These are phyloP conservation scores for Debaryomyces subglobosus DNA, from an alignment of 1,139 yeast genomes.

Conservation along the genomic window DNA sequence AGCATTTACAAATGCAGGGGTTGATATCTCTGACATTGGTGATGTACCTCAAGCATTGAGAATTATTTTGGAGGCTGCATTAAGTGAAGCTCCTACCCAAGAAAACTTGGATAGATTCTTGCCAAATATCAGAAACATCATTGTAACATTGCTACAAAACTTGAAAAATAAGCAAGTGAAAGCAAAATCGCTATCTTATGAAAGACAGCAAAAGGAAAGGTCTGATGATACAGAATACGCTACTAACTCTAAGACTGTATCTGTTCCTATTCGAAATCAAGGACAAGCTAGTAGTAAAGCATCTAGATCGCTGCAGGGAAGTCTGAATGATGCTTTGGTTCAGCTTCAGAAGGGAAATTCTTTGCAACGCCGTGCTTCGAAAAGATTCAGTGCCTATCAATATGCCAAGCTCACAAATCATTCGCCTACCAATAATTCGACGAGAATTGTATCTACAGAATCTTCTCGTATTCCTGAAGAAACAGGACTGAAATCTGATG, in stretches of 20 bases:
- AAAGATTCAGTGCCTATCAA: slow-evolving; percentile 91
- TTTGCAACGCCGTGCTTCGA: slow-evolving; percentile 87
- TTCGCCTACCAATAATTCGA: slow-evolving; percentile 29
- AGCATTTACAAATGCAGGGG: slow-evolving; percentile 41
- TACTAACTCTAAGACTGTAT: not conserved
- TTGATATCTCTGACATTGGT: slow-evolving; percentile 47
- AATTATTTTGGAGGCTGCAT: slow-evolving; percentile 79
- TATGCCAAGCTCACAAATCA: slow-evolving; percentile 74
- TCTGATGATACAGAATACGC: not conserved
- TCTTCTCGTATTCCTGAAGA: not conserved
- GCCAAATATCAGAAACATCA: slow-evolving; percentile 85
- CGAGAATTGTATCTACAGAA: slow-evolving; percentile 14
- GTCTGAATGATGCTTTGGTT: slow-evolving; percentile 57
- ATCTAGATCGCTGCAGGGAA: slow-evolving; percentile 2
- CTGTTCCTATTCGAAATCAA: not conserved
- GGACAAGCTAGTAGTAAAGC: not conserved
- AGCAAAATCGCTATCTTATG: slow-evolving; percentile 42
- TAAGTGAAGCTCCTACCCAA: slow-evolving; percentile 85
- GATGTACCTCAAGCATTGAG: slow-evolving; percentile 54
- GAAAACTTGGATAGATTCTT: slow-evolving; percentile 77
- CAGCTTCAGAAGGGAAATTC: slow-evolving; percentile 82
- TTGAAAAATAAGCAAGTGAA: slow-evolving; percentile 76
- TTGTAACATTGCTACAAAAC: slow-evolving; percentile 77
- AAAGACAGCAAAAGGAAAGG: slow-evolving; percentile 16
- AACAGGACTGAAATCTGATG: not conserved